Conservation (phyloP, 805 yeast genomes). For the Kregervanrija fluxuum region DNA sequence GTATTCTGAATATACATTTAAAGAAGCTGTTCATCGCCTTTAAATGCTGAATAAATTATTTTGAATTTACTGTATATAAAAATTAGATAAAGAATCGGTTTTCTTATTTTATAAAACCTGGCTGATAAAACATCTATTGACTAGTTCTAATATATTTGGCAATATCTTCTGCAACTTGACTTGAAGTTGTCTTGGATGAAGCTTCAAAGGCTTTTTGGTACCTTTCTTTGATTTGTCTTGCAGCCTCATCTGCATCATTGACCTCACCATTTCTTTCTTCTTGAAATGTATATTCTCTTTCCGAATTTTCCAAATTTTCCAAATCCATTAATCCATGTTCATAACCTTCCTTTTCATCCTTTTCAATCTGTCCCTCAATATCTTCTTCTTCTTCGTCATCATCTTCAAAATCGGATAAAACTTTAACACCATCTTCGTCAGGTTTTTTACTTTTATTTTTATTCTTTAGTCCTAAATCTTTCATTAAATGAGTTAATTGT, state of each 20-base stretch:
- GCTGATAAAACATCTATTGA: constrained; percentile 5
- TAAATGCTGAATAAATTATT: too few relatives aligned
- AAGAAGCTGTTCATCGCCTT: not conserved
- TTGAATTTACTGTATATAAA: not conserved
- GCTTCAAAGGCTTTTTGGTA: constrained; percentile 68
- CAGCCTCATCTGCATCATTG: constrained; percentile 44
- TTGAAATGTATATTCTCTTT: constrained; percentile 65
- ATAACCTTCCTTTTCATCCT: constrained; percentile 35
- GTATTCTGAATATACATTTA: not conserved
- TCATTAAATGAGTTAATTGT: constrained; percentile 67
- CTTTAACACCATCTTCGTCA: constrained; percentile 34
- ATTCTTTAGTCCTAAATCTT: constrained; percentile 69
- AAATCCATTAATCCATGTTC: constrained; percentile 41
- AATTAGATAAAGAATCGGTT: too few relatives aligned
- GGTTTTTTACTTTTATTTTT: constrained; percentile 23
- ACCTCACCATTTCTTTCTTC: constrained; percentile 58
- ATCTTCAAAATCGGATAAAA: constrained; percentile 41
- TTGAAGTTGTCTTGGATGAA: constrained; percentile 53
- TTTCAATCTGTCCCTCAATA: constrained; percentile 41
- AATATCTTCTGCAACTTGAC: constrained; percentile 64
- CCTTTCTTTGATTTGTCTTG: constrained; percentile 50
- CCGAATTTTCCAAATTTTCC: constrained; percentile 25
- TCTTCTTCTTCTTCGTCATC: constrained; percentile 42
- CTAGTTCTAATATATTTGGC: constrained; percentile 48
- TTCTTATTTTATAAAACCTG: too few relatives aligned